phyloP scores from a whole-genome alignment of 2,329 filamentous ascomycete species.

The Fusarium torulosum region DNA sequence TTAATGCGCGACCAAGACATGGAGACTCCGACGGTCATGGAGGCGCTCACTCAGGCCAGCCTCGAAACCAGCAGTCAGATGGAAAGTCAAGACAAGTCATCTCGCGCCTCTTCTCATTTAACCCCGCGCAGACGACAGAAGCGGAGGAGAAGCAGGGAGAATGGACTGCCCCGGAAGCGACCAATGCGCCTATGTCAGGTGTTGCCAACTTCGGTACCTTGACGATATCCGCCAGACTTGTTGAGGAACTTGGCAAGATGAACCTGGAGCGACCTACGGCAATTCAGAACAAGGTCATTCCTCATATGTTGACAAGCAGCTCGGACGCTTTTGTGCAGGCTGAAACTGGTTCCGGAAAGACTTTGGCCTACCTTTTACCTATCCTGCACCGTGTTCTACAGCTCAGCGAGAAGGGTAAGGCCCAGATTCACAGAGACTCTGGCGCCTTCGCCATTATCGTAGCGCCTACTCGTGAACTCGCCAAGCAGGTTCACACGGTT shows the following conservation, averaged over 20 bases:
- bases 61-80: conserved; percentile 42
- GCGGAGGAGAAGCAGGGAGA: conserved; percentile 64
- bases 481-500: conserved; percentile 91
- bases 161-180: conserved; percentile 75
- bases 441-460: conserved; percentile 95
- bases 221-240: conserved; percentile 83
- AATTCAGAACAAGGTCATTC: conserved; percentile 91
- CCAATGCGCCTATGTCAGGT: conserved; percentile 89
- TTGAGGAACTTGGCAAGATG: conserved; percentile 88
- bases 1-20: conserved; percentile 27
- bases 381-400: conserved; percentile 89
- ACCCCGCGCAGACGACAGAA: conserved; percentile 78
- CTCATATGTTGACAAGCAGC: conserved; percentile 82
- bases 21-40: conserved; percentile 34
- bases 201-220: conserved; percentile 90
- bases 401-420: conserved; percentile 71
- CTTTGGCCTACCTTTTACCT: conserved; percentile 92
- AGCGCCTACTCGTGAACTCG: conserved; percentile 92
- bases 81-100: conserved; percentile 71
- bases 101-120: conserved; percentile 92
- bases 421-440: conserved; percentile 82
- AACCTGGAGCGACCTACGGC: conserved; percentile 90
- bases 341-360: conserved; percentile 97
- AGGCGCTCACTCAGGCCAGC: conserved; percentile 25
- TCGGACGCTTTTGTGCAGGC: conserved; percentile 96